Conservation (phyloP, 1,284 basidiomycete genomes). For the Grifola frondosa region DNA sequence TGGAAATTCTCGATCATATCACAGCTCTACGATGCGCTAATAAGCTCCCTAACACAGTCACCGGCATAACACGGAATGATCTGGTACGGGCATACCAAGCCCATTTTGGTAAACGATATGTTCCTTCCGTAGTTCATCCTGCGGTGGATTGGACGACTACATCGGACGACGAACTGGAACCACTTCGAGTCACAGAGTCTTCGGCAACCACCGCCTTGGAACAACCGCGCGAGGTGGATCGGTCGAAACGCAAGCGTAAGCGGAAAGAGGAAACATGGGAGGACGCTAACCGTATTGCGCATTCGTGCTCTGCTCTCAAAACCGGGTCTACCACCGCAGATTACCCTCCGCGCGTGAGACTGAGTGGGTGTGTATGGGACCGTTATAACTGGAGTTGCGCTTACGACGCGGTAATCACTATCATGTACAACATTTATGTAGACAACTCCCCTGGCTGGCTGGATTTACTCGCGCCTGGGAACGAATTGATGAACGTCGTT, state of each 20-base stretch:
- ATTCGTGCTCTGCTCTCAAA: too few species aligned
- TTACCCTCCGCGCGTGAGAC: too few species aligned
- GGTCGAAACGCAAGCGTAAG: too few species aligned
- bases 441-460: background rate
- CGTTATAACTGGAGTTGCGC: constrained; percentile 2
- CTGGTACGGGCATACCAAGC: background rate
- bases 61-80: constrained; percentile 5
- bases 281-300: too few species aligned
- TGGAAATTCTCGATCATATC: constrained; percentile 36
- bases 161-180: background rate
- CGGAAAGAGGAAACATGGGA: too few species aligned
- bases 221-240: too few species aligned
- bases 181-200: too few species aligned
- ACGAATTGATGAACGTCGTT: too few species aligned
- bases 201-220: background rate
- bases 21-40: background rate
- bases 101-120: background rate
- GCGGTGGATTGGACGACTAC: background rate
- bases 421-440: constrained; percentile 1
- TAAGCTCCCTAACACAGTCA: background rate
- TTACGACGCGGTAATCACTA: constrained; percentile 4
- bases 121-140: background rate
- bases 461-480: background rate
- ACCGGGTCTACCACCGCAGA: too few species aligned
- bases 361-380: constrained; percentile 3